Conservation (phyloP, 495 filamentous ascomycete species). For the Friedmanniomyces simplex region DNA sequence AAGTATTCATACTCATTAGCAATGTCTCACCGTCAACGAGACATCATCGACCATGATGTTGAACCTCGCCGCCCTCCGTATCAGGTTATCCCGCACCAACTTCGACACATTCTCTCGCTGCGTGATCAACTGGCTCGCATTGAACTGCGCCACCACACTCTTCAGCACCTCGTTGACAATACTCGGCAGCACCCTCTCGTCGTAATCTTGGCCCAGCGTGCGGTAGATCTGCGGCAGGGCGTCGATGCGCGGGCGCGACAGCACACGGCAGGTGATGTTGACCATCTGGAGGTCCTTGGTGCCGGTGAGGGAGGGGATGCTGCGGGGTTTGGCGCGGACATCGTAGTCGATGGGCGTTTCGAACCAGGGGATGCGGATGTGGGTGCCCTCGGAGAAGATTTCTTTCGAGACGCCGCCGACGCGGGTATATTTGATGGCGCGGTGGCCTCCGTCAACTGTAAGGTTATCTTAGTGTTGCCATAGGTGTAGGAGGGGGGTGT, state of each 20-base stretch:
- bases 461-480: background rate
- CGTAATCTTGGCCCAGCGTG: conserved; percentile 90
- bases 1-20: too few species aligned
- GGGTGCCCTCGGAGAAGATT: conserved; percentile 95
- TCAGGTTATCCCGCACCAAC: conserved; percentile 86
- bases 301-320: conserved; percentile 92
- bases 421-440: conserved; percentile 96
- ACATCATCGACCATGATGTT: conserved; percentile 98
- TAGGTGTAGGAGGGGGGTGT: background rate
- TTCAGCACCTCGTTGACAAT: conserved; percentile 99
- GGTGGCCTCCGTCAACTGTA: conserved; percentile 91
- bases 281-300: conserved; percentile 99
- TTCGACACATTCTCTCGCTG: conserved; percentile 92
- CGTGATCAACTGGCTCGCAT: conserved; percentile 94
- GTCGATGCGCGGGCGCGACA: conserved; percentile 77
- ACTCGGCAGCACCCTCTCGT: conserved; percentile 90
- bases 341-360: conserved; percentile 95
- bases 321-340: conserved; percentile 92
- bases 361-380: conserved; percentile 89
- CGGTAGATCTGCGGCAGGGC: conserved; percentile 94
- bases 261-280: conserved; percentile 99
- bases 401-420: conserved; percentile 90
- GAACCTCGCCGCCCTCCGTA: conserved; percentile 82
- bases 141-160: conserved; percentile 98
- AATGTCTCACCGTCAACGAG: conserved; percentile 73